phyloP scores from a whole-genome alignment of 129 eudicot genomes.

The Logfia minima region DNA sequence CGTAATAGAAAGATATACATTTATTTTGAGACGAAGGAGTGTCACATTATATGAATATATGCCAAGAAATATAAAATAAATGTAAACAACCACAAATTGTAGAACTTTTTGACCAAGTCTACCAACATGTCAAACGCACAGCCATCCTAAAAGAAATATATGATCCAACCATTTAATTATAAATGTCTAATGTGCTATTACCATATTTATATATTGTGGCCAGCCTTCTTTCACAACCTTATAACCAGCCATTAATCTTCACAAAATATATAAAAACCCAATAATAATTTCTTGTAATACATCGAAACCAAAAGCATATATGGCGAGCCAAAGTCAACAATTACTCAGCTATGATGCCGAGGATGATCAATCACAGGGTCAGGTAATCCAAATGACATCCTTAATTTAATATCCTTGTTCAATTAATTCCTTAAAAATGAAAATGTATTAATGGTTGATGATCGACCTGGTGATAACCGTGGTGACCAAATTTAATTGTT shows the following conservation, averaged over 20 bases:
- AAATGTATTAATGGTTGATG: too few species aligned
- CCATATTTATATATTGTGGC: constrained; percentile 31
- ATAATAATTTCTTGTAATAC: background rate
- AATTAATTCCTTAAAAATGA: too few species aligned
- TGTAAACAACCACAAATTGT: too few species aligned
- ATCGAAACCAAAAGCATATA: constrained; percentile 19
- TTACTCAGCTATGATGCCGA: constrained; percentile 27
- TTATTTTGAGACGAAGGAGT: too few species aligned
- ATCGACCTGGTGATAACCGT: too few species aligned
- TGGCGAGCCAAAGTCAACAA: constrained; percentile 31
- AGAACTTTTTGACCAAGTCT: background rate
- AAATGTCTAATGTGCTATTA: constrained; percentile 36
- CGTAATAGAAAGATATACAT: too few species aligned
- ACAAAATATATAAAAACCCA: constrained; percentile 18
- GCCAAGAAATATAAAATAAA: too few species aligned
- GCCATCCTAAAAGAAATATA: background rate
- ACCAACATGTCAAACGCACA: background rate
- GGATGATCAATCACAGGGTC: constrained; percentile 40
- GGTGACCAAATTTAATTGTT: too few species aligned
- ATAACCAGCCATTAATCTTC: constrained; percentile 34
- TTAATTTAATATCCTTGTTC: background rate
- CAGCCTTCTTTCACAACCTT: constrained; percentile 34
- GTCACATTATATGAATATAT: too few species aligned
- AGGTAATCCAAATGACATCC: constrained; percentile 18
- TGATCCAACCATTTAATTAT: constrained; percentile 16